phyloP scores from a whole-genome alignment of 1,284 basidiomycete species.

The Fomitopsis palustris region DNA sequence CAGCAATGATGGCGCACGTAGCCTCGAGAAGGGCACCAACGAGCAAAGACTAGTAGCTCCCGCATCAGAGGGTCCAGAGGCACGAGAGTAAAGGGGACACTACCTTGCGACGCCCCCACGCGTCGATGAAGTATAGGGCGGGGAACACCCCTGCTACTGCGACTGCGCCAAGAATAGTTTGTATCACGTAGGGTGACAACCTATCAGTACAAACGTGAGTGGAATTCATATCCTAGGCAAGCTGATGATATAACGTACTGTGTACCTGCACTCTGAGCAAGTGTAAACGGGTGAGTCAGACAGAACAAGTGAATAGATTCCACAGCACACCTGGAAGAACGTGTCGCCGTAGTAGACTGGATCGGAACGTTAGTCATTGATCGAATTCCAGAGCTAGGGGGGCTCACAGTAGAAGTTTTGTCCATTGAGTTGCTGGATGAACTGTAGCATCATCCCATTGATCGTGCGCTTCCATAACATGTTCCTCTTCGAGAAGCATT shows the following conservation, averaged over 20 bases:
- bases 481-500: constrained; percentile 73
- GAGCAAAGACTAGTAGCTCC: constrained; percentile 49
- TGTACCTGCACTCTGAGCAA: constrained; percentile 54
- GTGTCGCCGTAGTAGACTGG: constrained; percentile 78
- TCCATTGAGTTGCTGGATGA: constrained; percentile 77
- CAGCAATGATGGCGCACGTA: constrained; percentile 62
- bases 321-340: constrained; percentile 51
- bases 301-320: not conserved
- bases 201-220: constrained; percentile 24
- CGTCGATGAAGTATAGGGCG: constrained; percentile 62
- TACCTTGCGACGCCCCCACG: constrained; percentile 60
- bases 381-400: not conserved
- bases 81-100: constrained; percentile 9
- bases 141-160: constrained; percentile 66
- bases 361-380: not conserved
- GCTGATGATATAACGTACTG: constrained; percentile 35
- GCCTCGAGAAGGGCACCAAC: constrained; percentile 65
- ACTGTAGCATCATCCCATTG: constrained; percentile 81
- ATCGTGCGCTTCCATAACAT: constrained; percentile 67
- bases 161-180: constrained; percentile 67
- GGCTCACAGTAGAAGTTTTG: constrained; percentile 71
- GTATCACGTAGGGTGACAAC: constrained; percentile 69
- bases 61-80: not conserved
- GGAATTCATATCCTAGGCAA: not conserved
- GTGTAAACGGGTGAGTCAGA: not conserved